Percentiles rank a stretch among this genome's conserved stretches.
These are phyloP conservation scores for Naegleria fowleri DNA, from an alignment of 208 protist genomes.

Conservation along the genomic window DNA sequence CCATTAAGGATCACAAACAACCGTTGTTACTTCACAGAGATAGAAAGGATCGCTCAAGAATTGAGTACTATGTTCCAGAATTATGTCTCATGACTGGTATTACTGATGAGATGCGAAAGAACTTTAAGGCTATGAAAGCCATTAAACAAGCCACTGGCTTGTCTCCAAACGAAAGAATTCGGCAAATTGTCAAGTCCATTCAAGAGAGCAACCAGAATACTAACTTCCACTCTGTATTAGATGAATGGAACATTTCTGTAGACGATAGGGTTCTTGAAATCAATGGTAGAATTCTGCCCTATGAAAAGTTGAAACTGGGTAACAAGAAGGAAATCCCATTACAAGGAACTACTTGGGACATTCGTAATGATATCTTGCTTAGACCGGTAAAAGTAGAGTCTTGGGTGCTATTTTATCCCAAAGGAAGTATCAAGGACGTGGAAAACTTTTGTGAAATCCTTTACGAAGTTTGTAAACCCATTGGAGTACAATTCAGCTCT, in stretches of 20 bases:
- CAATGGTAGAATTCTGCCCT: not conserved
- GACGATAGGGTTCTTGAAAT: not conserved
- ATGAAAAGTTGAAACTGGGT: not conserved
- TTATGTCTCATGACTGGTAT: not conserved
- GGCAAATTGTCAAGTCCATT: not conserved
- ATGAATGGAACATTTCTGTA: not conserved
- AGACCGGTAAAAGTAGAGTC: not conserved
- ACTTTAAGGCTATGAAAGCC: not conserved
- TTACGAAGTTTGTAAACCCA: not conserved
- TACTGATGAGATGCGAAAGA: conserved; percentile 6
- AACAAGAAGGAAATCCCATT: not conserved
- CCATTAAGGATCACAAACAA: not conserved
- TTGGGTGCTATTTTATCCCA: not conserved
- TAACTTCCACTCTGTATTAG: not conserved
- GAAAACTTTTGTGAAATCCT: not conserved
- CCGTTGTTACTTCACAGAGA: not conserved
- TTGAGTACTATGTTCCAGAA: conserved; percentile 20
- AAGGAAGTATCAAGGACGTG: not conserved
- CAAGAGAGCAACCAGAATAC: not conserved
- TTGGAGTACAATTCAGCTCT: not conserved
- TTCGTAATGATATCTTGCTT: not conserved
- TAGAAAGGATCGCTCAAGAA: not conserved
- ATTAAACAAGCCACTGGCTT: not conserved
- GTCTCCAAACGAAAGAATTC: not conserved
- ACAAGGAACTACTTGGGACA: not conserved